Evolutionary conservation across 768 basidiomycete species (phyloP).

Genomic region (Neoboletus brunneissimus): DNA sequence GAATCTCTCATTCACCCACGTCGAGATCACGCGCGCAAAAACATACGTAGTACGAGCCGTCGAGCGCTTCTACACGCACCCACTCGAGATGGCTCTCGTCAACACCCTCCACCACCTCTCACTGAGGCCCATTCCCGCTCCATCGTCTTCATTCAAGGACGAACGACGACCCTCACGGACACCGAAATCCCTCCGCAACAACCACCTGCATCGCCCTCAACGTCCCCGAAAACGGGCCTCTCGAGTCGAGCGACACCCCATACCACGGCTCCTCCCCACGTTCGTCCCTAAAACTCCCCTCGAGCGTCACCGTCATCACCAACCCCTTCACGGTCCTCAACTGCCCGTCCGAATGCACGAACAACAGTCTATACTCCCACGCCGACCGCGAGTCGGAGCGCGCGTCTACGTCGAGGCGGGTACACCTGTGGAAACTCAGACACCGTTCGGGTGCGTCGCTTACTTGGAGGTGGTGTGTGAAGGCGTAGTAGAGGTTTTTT

Average conservation of each 20-base stretch:
- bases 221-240: neutral
- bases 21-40: no score
- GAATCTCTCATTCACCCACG: no score
- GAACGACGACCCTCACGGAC: neutral
- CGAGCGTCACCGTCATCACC: constrained; percentile 9
- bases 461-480: constrained; percentile 1
- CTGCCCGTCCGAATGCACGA: neutral
- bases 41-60: neutral
- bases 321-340: neutral
- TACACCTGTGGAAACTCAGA: neutral
- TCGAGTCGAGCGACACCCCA: neutral
- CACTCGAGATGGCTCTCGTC: neutral
- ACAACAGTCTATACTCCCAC: constrained; percentile 7
- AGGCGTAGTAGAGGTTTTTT: constrained; percentile 1
- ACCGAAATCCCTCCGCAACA: constrained; percentile 5
- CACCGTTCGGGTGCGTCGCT: neutral
- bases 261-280: constrained; percentile 1
- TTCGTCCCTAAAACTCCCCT: neutral
- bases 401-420: neutral
- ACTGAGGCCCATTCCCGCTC: neutral
- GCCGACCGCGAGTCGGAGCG: neutral
- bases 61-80: neutral
- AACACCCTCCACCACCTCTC: neutral
- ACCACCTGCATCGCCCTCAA: constrained; percentile 4
- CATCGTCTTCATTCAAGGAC: neutral